Evolutionary conservation across 2,329 filamentous ascomycete genomes (phyloP), one percentile per base, ranked within the genome.

Genomic region (Nigrospora sphaerica): DNA sequence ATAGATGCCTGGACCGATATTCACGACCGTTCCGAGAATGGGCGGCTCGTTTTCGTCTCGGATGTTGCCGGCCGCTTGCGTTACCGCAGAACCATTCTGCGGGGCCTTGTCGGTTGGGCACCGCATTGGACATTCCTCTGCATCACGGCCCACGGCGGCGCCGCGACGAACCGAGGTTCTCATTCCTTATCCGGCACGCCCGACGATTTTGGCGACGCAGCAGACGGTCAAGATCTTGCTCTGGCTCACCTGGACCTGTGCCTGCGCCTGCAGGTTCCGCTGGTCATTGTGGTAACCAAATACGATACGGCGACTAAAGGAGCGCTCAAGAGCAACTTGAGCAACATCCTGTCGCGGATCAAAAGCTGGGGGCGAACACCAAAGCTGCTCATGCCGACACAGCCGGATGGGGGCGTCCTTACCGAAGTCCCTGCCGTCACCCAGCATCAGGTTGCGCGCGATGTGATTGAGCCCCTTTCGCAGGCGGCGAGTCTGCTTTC

Each of bases 1-100:
- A 84, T 96, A 40, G 87, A 89, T 48, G 91, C 90, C 1, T 98
- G 93, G 93, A 83, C 88, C 45, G 92, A 96, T 61, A 93, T 97
- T 44, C 93, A 98, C 62, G 84, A 87, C 34, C 79, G 83, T 42
- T 81, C 88, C 1, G 80, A 84, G 49, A 68, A 75, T 48, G 88
- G 85, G 3, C 83, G 91, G 17, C 68, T 98, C 4, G 88, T 93
- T 6, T 91, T 96, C 54, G 73, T 97, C 7, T 88, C 90, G 1
- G 93, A 98, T 65, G 95, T 92, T 39, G 92, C 92, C 14, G 93
- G 93, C 0, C 88, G 95, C 53, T 85, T 91, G 34, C 82, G 90
- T 39, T 98, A 93, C 64, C 80, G 90, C 41, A 83, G 93, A 46
- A 97, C 92, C 6, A 92, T 89, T 3, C 73, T 97, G 45, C 81